These are phyloP conservation scores for Alternaria metachromatica DNA, from an alignment of 2,329 filamentous ascomycete species.

Conservation along the genomic window DNA sequence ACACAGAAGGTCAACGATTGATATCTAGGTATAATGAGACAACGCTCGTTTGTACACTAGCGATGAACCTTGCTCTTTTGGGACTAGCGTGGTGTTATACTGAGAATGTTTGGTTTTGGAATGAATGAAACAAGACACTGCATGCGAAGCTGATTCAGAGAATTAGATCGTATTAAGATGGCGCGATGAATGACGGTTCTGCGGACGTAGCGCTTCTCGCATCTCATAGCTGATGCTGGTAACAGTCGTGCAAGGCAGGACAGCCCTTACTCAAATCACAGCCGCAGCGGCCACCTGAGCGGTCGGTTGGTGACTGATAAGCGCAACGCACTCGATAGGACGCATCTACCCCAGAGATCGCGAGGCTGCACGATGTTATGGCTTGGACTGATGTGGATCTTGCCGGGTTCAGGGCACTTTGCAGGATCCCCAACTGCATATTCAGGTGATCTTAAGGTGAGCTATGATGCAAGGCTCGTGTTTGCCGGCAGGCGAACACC, in stretches of 20 bases:
- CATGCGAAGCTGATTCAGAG: background rate
- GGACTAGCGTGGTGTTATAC: background rate
- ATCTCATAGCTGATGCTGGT: background rate
- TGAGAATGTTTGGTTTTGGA: background rate
- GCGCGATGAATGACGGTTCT: background rate
- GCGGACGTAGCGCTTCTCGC: background rate
- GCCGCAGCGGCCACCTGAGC: background rate
- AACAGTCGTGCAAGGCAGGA: background rate
- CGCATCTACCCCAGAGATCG: background rate
- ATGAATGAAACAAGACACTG: background rate
- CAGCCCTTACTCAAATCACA: background rate
- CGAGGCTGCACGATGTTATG: background rate
- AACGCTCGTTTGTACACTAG: background rate
- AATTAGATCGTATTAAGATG: background rate
- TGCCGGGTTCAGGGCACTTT: background rate
- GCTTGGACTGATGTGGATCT: background rate
- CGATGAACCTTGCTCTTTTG: background rate
- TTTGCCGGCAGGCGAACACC: background rate
- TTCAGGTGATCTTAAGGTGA: background rate
- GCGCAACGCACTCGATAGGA: conserved; percentile 3
- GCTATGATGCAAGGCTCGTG: background rate
- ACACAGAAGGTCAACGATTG: background rate
- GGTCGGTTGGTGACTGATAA: background rate
- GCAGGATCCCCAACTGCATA: background rate
- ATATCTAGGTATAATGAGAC: background rate